Base-by-base conservation (phyloP, 495 filamentous ascomycete genomes). In the Parachaetomium inaequale region DNA sequence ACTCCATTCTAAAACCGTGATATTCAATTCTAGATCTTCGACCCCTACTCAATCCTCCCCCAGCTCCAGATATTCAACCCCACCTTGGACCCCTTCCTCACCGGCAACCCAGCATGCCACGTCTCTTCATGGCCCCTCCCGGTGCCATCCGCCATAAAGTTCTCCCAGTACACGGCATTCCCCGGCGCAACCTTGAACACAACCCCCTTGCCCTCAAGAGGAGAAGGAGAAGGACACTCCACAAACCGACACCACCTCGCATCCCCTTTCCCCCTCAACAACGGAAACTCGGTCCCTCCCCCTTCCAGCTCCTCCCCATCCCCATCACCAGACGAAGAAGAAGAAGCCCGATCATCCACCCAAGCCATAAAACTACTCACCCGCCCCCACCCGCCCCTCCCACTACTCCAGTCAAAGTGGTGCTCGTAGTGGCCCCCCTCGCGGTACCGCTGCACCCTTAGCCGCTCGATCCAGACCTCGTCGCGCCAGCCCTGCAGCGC, bases 141-240 rank as follows among this genome's bases (percentile, higher is more conserved):
- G 0, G 75, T 74, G 1, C 76, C 73, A 45, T 80, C 78, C 14
- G 76, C 65, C 36, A 71, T 71, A 66, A 81, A 80, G 60, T 81
- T 80, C 68, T 80, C 78, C 78, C 78, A 81, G 50, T 74, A 80
- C 19, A 81, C 78, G 17, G 78, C 78, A 63, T 81, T 81, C 3
- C 78, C 78, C 4, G 78, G 67, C 4, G 74, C 36, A 0, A 69
- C 72, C 66, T 70, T 76, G 62, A 81, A 81, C 2, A 70, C 70
- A 8, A 76, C 71, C 6, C 77, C 78, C 29, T 52, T 43, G 23
- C 36, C 40, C 4, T 21, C 55, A 21, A n/a, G n/a, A n/a, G n/a
- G n/a, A n/a, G n/a, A n/a, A n/a, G n/a, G n/a, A n/a, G n/a, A n/a
- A n/a, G 58, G 55, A 55, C 78, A 81, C 56, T 78, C 76, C 8